A percentile compares a stretch with the other conserved stretches of the same genome.
These are phyloP conservation scores for Sporisorium iseilematis-ciliati DNA, from an alignment of 1,284 basidiomycete genomes.

Conservation along the genomic window DNA sequence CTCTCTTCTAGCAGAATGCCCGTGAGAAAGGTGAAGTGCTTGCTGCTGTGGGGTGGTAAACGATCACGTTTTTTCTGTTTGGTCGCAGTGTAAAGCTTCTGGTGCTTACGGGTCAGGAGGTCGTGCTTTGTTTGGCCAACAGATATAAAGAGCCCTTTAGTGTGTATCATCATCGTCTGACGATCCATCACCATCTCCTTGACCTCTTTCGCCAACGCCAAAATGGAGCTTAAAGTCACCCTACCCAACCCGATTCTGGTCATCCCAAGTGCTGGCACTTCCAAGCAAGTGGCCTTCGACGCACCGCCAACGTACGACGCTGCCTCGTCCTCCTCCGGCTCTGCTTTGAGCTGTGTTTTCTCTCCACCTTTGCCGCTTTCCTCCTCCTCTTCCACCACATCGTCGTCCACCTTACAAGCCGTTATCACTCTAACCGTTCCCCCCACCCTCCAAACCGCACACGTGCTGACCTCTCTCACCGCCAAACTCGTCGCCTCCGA, in stretches of 20 bases:
- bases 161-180: no score
- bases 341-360: not conserved
- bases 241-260: conserved; percentile 2
- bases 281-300: not conserved
- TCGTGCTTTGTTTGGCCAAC: no score
- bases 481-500: conserved; percentile 14
- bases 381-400: not conserved
- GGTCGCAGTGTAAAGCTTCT: no score
- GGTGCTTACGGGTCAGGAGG: no score
- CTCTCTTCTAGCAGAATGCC: no score
- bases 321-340: not conserved
- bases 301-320: conserved; percentile 5
- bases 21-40: no score
- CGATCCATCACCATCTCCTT: no score
- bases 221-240: conserved; percentile 5
- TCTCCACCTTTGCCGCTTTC: no score
- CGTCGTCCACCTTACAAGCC: conserved; percentile 3
- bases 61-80: no score
- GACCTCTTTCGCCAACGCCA: no score
- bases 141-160: no score
- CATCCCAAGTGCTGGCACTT: not conserved
- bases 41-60: no score
- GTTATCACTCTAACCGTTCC: conserved; percentile 10
- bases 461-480: conserved; percentile 8
- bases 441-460: not conserved